Evolutionary conservation across 1,139 yeast genomes (phyloP).

Genomic region (Maudiozyma humilis): DNA sequence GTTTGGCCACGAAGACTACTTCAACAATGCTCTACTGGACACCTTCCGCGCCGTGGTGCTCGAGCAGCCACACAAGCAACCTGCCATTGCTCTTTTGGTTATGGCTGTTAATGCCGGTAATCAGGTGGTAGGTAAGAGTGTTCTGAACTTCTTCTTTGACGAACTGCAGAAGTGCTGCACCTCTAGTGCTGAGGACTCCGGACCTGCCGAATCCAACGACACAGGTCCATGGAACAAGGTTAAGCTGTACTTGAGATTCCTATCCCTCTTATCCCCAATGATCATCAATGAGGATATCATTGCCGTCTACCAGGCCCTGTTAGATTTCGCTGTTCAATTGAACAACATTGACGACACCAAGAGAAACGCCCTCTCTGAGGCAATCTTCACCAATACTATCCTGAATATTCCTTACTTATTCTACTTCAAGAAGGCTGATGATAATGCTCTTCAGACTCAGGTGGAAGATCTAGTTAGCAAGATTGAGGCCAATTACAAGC

Average conservation of each 20-base stretch:
- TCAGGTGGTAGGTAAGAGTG: slow-evolving; percentile 59
- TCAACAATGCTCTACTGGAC: slow-evolving; percentile 50
- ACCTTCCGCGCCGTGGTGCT: slow-evolving; percentile 61
- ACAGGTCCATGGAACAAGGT: slow-evolving; percentile 67
- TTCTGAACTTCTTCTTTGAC: slow-evolving; percentile 61
- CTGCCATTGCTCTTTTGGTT: slow-evolving; percentile 61
- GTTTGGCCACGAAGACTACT: slow-evolving; percentile 56
- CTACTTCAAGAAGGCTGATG: slow-evolving; percentile 37
- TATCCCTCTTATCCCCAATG: slow-evolving; percentile 57
- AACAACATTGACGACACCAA: slow-evolving; percentile 36
- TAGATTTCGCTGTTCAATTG: slow-evolving; percentile 49
- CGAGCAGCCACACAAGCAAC: slow-evolving; percentile 89
- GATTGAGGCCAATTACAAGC: slow-evolving; percentile 33
- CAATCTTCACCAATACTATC: slow-evolving; percentile 55
- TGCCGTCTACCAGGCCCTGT: slow-evolving; percentile 46
- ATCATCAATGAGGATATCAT: slow-evolving; percentile 46
- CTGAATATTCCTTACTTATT: slow-evolving; percentile 63
- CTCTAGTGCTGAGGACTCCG: slow-evolving; percentile 21
- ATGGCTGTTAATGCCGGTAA: slow-evolving; percentile 61
- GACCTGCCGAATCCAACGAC: slow-evolving; percentile 31
- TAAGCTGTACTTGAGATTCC: slow-evolving; percentile 62
- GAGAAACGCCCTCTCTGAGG: slow-evolving; percentile 59
- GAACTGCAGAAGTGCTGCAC: slow-evolving; percentile 51
- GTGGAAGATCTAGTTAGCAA: slow-evolving; percentile 40
- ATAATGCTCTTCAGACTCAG: slow-evolving; percentile 32